phyloP scores from a whole-genome alignment of 2,329 filamentous ascomycete species.

The Venturia oleaginea region DNA sequence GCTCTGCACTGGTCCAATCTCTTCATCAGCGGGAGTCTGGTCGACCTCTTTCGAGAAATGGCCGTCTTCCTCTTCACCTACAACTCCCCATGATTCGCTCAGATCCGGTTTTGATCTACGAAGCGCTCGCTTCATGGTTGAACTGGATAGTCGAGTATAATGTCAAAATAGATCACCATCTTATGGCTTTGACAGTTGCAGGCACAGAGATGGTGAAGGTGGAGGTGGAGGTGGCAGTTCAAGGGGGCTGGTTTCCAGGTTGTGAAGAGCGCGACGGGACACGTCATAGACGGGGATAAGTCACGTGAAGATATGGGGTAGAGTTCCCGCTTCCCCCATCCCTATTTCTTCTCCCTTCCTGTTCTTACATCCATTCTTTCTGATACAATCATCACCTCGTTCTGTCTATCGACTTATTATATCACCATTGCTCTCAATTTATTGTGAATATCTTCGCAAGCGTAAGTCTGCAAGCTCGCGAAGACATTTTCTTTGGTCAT shows the following conservation, averaged over 20 bases:
- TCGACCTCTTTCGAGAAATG: background rate
- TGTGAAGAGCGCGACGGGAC: background rate
- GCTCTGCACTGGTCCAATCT: background rate
- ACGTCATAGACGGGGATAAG: background rate
- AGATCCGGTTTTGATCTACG: background rate
- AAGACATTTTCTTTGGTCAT: too few relatives aligned
- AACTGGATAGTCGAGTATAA: background rate
- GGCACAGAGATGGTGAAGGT: background rate
- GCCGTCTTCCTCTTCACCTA: background rate
- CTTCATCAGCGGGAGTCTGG: background rate
- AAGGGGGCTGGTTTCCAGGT: background rate
- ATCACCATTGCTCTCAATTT: too few relatives aligned
- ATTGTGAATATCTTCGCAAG: too few relatives aligned
- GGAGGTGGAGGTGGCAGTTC: background rate
- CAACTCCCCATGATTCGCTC: constrained; percentile 2
- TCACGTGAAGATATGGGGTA: background rate
- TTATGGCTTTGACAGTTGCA: background rate
- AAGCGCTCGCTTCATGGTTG: background rate
- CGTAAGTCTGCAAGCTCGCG: too few relatives aligned
- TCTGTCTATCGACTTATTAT: too few relatives aligned
- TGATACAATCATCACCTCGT: too few relatives aligned
- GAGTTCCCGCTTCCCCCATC: too few relatives aligned
- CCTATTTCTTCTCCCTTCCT: too few relatives aligned
- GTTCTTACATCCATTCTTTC: too few relatives aligned
- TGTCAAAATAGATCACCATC: background rate